Percentiles rank a stretch among this genome's conserved stretches.
Conservation (phyloP, 305 asterid genomes). For the Fraxinus latifolia region DNA sequence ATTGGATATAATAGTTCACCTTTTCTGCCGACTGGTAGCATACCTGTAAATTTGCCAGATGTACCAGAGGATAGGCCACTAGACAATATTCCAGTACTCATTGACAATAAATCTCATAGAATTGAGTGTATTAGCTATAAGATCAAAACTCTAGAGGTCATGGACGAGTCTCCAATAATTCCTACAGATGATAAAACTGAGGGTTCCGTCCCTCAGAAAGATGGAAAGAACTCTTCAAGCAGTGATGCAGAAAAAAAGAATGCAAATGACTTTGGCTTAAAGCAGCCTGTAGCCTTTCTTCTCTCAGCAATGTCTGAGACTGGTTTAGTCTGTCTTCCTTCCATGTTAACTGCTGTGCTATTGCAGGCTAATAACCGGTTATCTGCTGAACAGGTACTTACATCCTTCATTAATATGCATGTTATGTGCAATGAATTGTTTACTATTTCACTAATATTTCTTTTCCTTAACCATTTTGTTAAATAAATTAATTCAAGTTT, state of each 20-base stretch:
- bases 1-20: slow-evolving; percentile 22
- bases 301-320: slow-evolving; percentile 84
- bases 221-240: slow-evolving; percentile 32
- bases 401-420: slow-evolving; percentile 15
- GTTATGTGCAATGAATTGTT: not conserved
- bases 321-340: slow-evolving; percentile 97
- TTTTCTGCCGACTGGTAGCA: slow-evolving; percentile 22
- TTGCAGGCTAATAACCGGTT: slow-evolving; percentile 91
- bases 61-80: slow-evolving; percentile 49
- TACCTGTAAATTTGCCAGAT: slow-evolving; percentile 35
- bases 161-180: slow-evolving; percentile 32
- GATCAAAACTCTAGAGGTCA: slow-evolving; percentile 29
- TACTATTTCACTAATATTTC: not conserved
- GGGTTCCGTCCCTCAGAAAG: slow-evolving; percentile 43
- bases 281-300: slow-evolving; percentile 68
- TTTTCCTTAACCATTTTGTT: not conserved
- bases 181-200: slow-evolving; percentile 37
- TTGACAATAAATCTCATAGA: slow-evolving; percentile 34
- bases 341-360: slow-evolving; percentile 92
- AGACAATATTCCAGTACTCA: slow-evolving; percentile 26
- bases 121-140: slow-evolving; percentile 30
- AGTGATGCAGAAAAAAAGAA: slow-evolving; percentile 39
- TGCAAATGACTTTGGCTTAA: slow-evolving; percentile 38
- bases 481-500: not conserved
- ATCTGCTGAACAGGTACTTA: slow-evolving; percentile 75